phyloP scores from a whole-genome alignment of 169 alveolate genomes.

The Cardiosporidium cionae region DNA sequence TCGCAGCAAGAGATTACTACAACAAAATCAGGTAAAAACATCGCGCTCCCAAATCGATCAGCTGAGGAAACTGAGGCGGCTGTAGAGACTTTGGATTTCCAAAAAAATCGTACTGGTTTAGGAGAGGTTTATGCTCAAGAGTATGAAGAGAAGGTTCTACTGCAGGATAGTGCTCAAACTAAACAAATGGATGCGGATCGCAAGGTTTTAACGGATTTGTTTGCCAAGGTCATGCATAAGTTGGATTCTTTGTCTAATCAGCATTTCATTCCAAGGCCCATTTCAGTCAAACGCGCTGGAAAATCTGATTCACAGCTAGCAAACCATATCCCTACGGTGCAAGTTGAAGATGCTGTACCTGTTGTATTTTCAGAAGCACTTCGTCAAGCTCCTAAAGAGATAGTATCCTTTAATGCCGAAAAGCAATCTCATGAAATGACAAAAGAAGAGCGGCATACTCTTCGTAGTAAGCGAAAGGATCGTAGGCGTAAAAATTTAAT shows the following conservation, averaged over 20 bases:
- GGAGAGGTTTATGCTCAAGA: conserved; percentile 59
- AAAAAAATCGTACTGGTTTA: conserved; percentile 51
- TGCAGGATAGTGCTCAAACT: conserved; percentile 42
- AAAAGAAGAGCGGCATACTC: not conserved
- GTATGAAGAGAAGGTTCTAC: conserved; percentile 47
- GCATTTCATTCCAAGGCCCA: conserved; percentile 47
- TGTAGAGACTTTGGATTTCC: conserved; percentile 45
- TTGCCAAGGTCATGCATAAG: conserved; percentile 50
- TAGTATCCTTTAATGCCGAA: not conserved
- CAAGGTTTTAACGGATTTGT: conserved; percentile 45
- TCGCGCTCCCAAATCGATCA: not conserved
- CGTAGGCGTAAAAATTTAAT: not conserved
- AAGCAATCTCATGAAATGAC: not conserved
- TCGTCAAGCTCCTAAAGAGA: not conserved
- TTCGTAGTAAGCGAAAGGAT: not conserved
- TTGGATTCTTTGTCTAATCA: conserved; percentile 57
- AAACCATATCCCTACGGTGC: not conserved
- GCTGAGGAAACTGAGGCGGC: conserved; percentile 26
- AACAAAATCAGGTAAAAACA: conserved; percentile 7
- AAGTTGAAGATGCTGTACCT: not conserved
- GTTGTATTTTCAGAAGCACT: not conserved
- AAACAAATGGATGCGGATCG: conserved; percentile 32
- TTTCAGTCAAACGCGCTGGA: not conserved
- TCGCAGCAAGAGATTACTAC: conserved; percentile 8
- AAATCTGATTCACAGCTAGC: not conserved